A percentile compares a stretch with the other conserved stretches of the same genome.
Evolutionary conservation across 1,284 basidiomycete species (phyloP).

Genomic region (Serendipita sp.): DNA sequence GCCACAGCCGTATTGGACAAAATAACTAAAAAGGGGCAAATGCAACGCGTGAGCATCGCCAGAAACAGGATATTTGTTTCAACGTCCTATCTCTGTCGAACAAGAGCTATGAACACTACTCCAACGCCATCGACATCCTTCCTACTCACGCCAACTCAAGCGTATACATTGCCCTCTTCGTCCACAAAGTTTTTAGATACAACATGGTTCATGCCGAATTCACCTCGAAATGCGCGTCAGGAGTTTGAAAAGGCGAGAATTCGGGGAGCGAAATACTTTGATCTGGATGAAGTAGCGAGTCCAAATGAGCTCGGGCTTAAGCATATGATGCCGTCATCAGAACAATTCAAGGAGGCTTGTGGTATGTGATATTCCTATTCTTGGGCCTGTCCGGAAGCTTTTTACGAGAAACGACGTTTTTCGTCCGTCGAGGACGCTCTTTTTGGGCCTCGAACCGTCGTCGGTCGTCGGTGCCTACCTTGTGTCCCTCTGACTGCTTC

Average conservation of each 20-base stretch:
- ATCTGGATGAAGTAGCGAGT: conserved; percentile 69
- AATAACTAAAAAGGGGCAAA: too few relatives aligned
- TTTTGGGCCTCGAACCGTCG: too few relatives aligned
- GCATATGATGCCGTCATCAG: conserved; percentile 81
- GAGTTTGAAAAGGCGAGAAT: conserved; percentile 62
- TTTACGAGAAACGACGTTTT: too few relatives aligned
- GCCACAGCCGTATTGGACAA: too few relatives aligned
- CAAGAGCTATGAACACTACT: not conserved
- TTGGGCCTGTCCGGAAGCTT: conserved; percentile 10
- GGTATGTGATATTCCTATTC: conserved; percentile 28
- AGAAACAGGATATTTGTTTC: too few relatives aligned
- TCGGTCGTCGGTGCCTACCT: too few relatives aligned
- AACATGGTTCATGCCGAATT: conserved; percentile 81
- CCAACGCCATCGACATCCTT: not conserved
- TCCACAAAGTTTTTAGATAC: conserved; percentile 42
- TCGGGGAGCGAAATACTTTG: conserved; percentile 62
- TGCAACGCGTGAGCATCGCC: too few relatives aligned
- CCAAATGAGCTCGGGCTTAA: conserved; percentile 61
- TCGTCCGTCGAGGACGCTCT: not conserved
- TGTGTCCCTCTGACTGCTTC: too few relatives aligned
- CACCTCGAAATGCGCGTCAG: conserved; percentile 43
- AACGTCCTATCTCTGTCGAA: too few relatives aligned
- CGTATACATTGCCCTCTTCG: not conserved
- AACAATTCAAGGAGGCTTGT: conserved; percentile 64
- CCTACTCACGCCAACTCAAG: not conserved